A percentile compares a stretch with the other conserved stretches of the same genome.
These are phyloP conservation scores for Trifolium dubium DNA, from an alignment of 306 rosid species.

Conservation along the genomic window DNA sequence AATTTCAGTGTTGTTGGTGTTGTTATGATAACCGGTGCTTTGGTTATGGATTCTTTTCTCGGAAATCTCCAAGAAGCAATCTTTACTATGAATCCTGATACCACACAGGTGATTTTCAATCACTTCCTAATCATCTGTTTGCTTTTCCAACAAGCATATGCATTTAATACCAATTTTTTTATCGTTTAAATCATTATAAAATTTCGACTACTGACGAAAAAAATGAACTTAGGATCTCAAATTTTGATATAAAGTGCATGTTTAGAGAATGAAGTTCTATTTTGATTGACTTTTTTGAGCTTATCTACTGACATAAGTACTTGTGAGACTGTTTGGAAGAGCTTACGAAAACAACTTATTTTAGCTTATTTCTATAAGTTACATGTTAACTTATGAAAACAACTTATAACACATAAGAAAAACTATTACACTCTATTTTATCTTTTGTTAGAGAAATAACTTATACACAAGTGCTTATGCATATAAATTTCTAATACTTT, in stretches of 20 bases:
- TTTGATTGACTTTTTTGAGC: neutral
- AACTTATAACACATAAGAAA: too few relatives aligned
- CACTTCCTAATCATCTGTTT: neutral
- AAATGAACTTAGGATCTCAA: neutral
- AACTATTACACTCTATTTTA: neutral
- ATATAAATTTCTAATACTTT: slow-evolving; percentile 12
- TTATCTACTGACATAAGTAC: neutral
- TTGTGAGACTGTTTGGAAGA: neutral
- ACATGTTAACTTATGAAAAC: neutral
- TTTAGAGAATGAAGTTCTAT: neutral
- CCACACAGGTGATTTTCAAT: slow-evolving; percentile 77
- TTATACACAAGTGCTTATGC: neutral
- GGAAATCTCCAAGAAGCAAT: slow-evolving; percentile 99
- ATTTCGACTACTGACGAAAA: neutral
- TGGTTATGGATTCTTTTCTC: slow-evolving; percentile 89
- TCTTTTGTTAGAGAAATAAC: neutral
- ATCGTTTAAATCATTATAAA: neutral
- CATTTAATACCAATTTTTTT: slow-evolving; percentile 6
- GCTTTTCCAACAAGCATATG: slow-evolving; percentile 17
- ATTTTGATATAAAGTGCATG: neutral
- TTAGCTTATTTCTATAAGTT: neutral
- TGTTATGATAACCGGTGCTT: slow-evolving; percentile 88
- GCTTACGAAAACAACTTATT: neutral
- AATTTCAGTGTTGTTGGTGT: slow-evolving; percentile 91
- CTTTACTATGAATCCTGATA: slow-evolving; percentile 92